phyloP scores from a whole-genome alignment of 768 basidiomycete genomes.

The Harrya chromipes region DNA sequence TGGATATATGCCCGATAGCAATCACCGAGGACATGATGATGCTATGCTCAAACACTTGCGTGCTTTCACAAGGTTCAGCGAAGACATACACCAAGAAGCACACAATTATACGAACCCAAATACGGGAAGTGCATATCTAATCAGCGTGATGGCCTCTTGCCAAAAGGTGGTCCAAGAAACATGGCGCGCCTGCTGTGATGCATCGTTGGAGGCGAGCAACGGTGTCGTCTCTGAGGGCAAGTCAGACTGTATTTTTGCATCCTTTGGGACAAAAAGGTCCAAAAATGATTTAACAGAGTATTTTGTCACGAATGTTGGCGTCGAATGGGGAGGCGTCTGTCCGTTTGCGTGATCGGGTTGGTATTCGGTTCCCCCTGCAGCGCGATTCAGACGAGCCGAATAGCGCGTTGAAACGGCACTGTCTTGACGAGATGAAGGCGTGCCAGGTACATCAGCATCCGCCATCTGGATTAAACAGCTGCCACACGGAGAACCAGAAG shows the following conservation, averaged over 20 bases:
- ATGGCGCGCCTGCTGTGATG: conserved; percentile 20
- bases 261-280: not conserved
- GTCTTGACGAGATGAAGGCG: conserved; percentile 58
- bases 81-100: not conserved
- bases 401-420: conserved; percentile 55
- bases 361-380: conserved; percentile 5
- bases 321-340: not conserved
- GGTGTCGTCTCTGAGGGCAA: conserved; percentile 51
- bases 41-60: conserved; percentile 82
- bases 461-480: not conserved
- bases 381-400: conserved; percentile 35
- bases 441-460: conserved; percentile 22
- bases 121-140: conserved; percentile 69
- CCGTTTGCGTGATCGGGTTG: not conserved
- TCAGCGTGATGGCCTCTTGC: conserved; percentile 38
- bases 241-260: not conserved
- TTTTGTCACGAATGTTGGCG: conserved; percentile 3
- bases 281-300: conserved; percentile 2
- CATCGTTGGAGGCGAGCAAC: conserved; percentile 48
- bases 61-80: conserved; percentile 32
- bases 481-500: too few relatives aligned
- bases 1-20: conserved; percentile 91
- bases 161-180: not conserved
- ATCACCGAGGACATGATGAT: conserved; percentile 83
- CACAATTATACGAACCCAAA: conserved; percentile 52